Evolutionary conservation across 2,329 filamentous ascomycete genomes (phyloP).

Genomic region (Colletotrichum coccodes): DNA sequence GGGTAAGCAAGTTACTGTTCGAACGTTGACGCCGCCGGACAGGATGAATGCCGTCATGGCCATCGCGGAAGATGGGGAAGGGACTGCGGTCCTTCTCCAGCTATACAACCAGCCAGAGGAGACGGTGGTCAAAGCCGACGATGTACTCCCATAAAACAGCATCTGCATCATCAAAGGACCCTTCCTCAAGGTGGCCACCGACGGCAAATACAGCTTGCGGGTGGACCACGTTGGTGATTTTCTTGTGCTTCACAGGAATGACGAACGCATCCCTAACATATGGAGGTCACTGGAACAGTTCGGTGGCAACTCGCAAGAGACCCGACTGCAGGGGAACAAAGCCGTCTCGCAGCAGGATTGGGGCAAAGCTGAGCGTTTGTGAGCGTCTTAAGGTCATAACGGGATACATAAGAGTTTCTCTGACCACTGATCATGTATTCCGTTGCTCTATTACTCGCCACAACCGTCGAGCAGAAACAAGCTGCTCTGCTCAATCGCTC

Average conservation of each 20-base stretch:
- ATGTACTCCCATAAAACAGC: conserved; percentile 45
- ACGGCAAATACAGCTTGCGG: conserved; percentile 54
- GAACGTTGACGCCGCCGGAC: conserved; percentile 34
- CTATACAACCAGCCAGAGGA: conserved; percentile 54
- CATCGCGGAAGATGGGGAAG: conserved; percentile 52
- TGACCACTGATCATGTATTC: conserved; percentile 46
- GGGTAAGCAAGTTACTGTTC: conserved; percentile 34
- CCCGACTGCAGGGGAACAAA: conserved; percentile 46
- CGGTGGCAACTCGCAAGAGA: conserved; percentile 29
- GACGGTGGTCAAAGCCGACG: conserved; percentile 41
- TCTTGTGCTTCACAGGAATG: conserved; percentile 44
- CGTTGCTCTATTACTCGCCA: conserved; percentile 43
- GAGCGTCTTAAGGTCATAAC: conserved; percentile 28
- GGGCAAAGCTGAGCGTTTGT: conserved; percentile 45
- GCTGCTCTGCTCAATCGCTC: conserved; percentile 49
- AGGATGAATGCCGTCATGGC: conserved; percentile 36
- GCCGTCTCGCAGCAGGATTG: conserved; percentile 39
- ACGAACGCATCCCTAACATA: conserved; percentile 50
- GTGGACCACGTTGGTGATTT: conserved; percentile 65
- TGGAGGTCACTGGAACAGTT: conserved; percentile 42
- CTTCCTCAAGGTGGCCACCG: conserved; percentile 54
- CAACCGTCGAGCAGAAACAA: conserved; percentile 47
- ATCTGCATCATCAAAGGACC: conserved; percentile 63
- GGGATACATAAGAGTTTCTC: background rate
- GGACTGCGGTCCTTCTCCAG: conserved; percentile 47